A percentile compares a stretch with the other conserved stretches of the same genome.
These are phyloP conservation scores for Meyerozyma guilliermondii DNA, from an alignment of 1,139 yeast genomes.

Conservation along the genomic window DNA sequence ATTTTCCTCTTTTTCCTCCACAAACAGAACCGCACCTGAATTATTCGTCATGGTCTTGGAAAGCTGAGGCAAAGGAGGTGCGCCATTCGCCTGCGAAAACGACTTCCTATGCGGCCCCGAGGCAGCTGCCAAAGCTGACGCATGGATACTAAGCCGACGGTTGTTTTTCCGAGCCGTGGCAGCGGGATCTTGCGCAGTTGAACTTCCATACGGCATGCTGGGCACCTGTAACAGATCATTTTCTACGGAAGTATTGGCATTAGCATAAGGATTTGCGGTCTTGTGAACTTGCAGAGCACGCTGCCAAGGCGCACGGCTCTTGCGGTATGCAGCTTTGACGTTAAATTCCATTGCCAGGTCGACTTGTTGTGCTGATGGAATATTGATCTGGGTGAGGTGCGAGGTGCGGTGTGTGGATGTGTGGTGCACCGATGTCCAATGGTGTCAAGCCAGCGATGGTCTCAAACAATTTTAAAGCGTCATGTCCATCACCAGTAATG, in stretches of 20 bases:
- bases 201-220: conserved; percentile 14
- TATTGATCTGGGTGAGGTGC: neutral
- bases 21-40: conserved; percentile 8
- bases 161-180: conserved; percentile 19
- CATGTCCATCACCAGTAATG: conserved; percentile 82
- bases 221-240: conserved; percentile 6
- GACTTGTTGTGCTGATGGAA: neutral
- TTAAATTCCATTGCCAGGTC: conserved; percentile 27
- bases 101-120: conserved; percentile 27
- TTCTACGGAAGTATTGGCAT: conserved; percentile 18
- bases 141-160: conserved; percentile 41
- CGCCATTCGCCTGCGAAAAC: conserved; percentile 14
- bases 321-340: conserved; percentile 28
- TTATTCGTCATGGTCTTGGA: conserved; percentile 13
- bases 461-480: neutral
- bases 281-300: conserved; percentile 12
- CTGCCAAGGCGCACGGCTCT: conserved; percentile 46
- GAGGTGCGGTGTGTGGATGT: neutral
- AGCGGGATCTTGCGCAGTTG: conserved; percentile 8
- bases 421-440: neutral
- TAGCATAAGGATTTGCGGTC: conserved; percentile 33
- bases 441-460: conserved; percentile 1
- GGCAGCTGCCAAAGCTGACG: conserved; percentile 29
- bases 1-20: conserved; percentile 10
- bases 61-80: conserved; percentile 24